Evolutionary conservation across 495 filamentous ascomycete genomes (phyloP).

Genomic region (Xylaria intraflava): DNA sequence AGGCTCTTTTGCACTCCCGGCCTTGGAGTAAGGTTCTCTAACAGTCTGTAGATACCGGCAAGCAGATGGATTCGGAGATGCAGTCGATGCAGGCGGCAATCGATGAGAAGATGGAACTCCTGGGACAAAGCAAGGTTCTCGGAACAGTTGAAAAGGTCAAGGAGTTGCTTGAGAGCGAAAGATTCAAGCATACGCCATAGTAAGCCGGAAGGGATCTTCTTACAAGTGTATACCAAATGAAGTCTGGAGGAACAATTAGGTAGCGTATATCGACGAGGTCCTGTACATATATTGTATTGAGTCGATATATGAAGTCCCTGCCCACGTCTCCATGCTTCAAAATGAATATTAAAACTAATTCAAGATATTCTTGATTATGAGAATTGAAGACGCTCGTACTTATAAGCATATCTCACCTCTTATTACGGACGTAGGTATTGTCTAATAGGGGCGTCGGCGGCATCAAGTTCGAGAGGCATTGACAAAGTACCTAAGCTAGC

Average conservation of each 20-base stretch:
- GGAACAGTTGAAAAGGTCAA: slow-evolving; percentile 47
- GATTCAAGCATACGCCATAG: slow-evolving; percentile 30
- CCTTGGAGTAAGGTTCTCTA: not conserved
- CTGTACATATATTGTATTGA: slow-evolving; percentile 14
- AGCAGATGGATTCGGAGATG: slow-evolving; percentile 56
- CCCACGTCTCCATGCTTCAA: not conserved
- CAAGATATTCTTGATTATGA: not conserved
- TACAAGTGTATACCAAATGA: not conserved
- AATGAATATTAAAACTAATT: not conserved
- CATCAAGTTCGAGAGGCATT: no score
- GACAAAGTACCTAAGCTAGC: no score
- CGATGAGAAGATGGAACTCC: slow-evolving; percentile 55
- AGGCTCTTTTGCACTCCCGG: not conserved
- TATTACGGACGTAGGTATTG: no score
- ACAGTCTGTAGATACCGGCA: slow-evolving; percentile 51
- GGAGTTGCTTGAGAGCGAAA: slow-evolving; percentile 49
- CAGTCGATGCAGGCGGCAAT: slow-evolving; percentile 54
- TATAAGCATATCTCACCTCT: no score
- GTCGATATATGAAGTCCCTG: not conserved
- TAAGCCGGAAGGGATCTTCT: not conserved
- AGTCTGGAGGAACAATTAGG: slow-evolving; percentile 3
- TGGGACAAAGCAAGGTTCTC: slow-evolving; percentile 50
- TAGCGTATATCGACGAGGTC: slow-evolving; percentile 6
- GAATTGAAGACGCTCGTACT: not conserved
- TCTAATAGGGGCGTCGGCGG: no score